phyloP scores from a whole-genome alignment of 208 protist genomes.

The Trypanosoma boissoni region DNA sequence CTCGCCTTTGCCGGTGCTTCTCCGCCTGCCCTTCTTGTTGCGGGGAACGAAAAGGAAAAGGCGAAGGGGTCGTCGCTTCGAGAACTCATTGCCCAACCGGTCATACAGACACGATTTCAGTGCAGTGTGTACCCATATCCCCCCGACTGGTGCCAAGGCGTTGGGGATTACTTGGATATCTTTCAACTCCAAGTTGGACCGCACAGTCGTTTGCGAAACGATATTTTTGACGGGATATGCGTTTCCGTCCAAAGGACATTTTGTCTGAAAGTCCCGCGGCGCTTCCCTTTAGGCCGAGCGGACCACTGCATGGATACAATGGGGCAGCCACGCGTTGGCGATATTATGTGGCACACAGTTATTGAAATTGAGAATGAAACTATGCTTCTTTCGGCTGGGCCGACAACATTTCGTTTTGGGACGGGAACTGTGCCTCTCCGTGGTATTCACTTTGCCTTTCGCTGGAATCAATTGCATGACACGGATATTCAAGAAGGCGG shows the following conservation, averaged over 20 bases:
- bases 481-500: constrained; percentile 52
- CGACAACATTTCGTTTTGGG: constrained; percentile 58
- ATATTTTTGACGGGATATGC: constrained; percentile 56
- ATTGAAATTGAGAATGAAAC: constrained; percentile 55
- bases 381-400: constrained; percentile 32
- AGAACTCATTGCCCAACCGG: constrained; percentile 37
- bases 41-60: not conserved
- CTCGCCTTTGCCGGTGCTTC: constrained; percentile 52
- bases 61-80: constrained; percentile 1
- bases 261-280: constrained; percentile 47
- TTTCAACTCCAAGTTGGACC: constrained; percentile 73
- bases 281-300: constrained; percentile 33
- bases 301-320: not conserved
- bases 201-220: constrained; percentile 52
- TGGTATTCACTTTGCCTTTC: constrained; percentile 52
- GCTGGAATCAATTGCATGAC: constrained; percentile 71
- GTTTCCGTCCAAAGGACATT: constrained; percentile 62
- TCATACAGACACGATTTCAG: constrained; percentile 47
- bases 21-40: constrained; percentile 23
- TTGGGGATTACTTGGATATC: constrained; percentile 63
- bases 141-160: constrained; percentile 34
- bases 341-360: constrained; percentile 45
- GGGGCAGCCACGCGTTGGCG: not conserved
- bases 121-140: constrained; percentile 34
- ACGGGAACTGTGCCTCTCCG: constrained; percentile 46